Percentiles rank a stretch among this genome's conserved stretches.
Evolutionary conservation across 2,329 filamentous ascomycete species (phyloP).

Genomic region (Pseudofabraea citricarpa): DNA sequence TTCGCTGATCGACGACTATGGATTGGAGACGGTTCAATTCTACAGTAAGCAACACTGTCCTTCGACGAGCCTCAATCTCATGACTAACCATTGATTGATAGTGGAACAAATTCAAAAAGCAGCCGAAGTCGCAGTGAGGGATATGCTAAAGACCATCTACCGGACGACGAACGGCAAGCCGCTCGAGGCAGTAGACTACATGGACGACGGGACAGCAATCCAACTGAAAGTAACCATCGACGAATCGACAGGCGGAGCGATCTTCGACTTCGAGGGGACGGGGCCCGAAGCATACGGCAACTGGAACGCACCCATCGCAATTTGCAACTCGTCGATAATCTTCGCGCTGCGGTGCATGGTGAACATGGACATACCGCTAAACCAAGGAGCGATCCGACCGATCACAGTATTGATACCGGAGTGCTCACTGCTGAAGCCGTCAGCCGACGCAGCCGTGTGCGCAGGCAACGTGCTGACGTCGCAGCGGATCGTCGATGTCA

Average conservation of each 20-base stretch:
- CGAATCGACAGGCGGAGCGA: constrained; percentile 62
- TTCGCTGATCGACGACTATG: constrained; percentile 68
- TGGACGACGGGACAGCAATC: constrained; percentile 82
- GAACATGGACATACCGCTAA: constrained; percentile 75
- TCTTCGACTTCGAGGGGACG: constrained; percentile 72
- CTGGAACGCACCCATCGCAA: constrained; percentile 73
- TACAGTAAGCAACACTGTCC: constrained; percentile 42
- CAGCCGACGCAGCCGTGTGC: constrained; percentile 70
- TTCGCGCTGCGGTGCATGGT: constrained; percentile 77
- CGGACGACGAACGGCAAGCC: constrained; percentile 59
- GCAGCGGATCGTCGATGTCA: constrained; percentile 75
- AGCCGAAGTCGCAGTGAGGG: constrained; percentile 67
- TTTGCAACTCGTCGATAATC: constrained; percentile 77
- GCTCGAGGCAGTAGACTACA: constrained; percentile 68
- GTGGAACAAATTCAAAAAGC: constrained; percentile 74
- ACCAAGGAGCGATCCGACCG: constrained; percentile 74
- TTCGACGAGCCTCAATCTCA: no score
- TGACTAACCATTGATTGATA: no score
- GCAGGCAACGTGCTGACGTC: constrained; percentile 75
- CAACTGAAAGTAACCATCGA: constrained; percentile 68
- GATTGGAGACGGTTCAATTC: constrained; percentile 67
- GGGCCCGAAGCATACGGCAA: constrained; percentile 72
- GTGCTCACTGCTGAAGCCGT: constrained; percentile 66
- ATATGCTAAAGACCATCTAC: constrained; percentile 64
- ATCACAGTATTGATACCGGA: constrained; percentile 67